Evolutionary conservation across 805 yeast genomes (phyloP), one percentile per base, ranked within the genome.

Genomic region (Candida sithepensis): DNA sequence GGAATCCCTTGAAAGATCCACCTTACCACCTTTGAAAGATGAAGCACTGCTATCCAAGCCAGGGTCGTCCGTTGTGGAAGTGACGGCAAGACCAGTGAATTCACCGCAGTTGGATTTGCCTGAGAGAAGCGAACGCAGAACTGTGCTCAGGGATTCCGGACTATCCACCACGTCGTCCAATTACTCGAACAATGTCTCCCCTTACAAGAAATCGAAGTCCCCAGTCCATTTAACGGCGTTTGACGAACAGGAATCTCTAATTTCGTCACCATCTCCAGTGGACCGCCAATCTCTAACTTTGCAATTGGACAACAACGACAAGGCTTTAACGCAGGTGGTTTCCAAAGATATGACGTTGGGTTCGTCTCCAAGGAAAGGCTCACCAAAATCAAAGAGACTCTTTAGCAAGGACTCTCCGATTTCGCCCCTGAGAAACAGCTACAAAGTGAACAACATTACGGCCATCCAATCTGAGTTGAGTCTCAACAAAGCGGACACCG

Each of bases 351-450:
- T 54, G 47, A 56, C 63, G 9, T 43, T 59, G 34, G 68, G 68
- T 3, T 65, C 69, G 18, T 62, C 68, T 13, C 69, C 69, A 18
- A 47, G 69, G 37, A 62, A 43, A 41, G 44, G 45, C 2, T 61
- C 67, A 3, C 65, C 67, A 3, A 57, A 50, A 23, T 48, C 58
- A 39, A 51, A 50, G 33, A 43, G 53, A 44, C 46, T 41, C 22
- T 41, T 47, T 12, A 42, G 43, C 32, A 55, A 46, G 30, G 46
- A 42, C 19, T 40, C 51, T 10, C 44, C 51, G 2, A 43, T 46
- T 9, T 57, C 61, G 14, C 61, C 61, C 2, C 21, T 56, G 39
- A 42, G 48, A 38, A 48, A 46, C 32, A 30, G 53, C 2, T 41
- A 41, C 40, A 42, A 22, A 8, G 38, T 42, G 9, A 42, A 39